phyloP scores from a whole-genome alignment of 331 rosid genomes.

The Quercus tomentella region DNA sequence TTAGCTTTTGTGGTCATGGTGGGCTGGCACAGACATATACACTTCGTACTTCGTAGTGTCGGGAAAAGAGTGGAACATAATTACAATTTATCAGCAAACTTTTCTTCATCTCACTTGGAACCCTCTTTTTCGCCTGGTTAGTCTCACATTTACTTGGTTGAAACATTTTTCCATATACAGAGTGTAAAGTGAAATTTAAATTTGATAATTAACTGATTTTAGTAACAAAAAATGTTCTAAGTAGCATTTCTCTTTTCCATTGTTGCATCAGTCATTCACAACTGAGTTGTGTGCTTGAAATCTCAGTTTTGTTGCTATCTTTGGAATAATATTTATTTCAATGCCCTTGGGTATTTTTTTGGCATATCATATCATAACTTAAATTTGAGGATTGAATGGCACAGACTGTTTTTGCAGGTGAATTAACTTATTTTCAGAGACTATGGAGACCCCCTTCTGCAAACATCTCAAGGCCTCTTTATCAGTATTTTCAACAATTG shows the following conservation, averaged over 20 bases:
- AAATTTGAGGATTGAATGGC: neutral
- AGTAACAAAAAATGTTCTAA: neutral
- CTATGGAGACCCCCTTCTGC: slow-evolving; percentile 40
- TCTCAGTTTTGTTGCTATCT: neutral
- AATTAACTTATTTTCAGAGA: slow-evolving; percentile 36
- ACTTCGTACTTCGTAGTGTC: slow-evolving; percentile 35
- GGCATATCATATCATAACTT: neutral
- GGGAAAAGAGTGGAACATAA: slow-evolving; percentile 36
- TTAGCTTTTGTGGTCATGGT: slow-evolving; percentile 38
- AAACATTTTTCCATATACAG: neutral
- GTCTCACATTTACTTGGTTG: neutral
- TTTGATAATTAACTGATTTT: neutral
- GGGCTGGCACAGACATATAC: slow-evolving; percentile 66
- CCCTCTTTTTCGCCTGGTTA: slow-evolving; percentile 29
- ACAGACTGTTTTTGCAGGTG: slow-evolving; percentile 36
- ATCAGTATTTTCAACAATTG: slow-evolving; percentile 52
- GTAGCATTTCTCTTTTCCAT: neutral
- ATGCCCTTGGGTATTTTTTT: neutral
- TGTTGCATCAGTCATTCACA: neutral
- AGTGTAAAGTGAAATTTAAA: neutral
- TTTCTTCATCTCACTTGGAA: slow-evolving; percentile 26
- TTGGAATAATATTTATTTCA: neutral
- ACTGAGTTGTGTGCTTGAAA: neutral
- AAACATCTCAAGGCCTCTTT: slow-evolving; percentile 49
- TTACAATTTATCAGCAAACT: slow-evolving; percentile 27